phyloP scores from a whole-genome alignment of 805 yeast genomes.

The Ogataea haglerorum region DNA sequence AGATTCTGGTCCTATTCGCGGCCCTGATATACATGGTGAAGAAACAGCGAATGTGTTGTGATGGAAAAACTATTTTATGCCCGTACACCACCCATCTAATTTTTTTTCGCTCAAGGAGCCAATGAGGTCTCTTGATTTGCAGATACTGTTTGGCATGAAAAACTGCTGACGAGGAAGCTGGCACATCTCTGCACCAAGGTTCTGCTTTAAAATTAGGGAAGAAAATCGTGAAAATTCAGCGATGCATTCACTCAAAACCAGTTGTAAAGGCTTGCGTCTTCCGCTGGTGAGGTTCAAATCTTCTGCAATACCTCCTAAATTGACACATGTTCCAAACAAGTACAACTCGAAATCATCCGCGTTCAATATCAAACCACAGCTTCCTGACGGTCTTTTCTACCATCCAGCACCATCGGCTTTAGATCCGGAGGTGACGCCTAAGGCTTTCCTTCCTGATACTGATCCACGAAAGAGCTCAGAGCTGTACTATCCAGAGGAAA shows the following conservation, averaged over 20 bases:
- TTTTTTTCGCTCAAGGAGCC: slow-evolving; percentile 1
- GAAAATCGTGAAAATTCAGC: slow-evolving; percentile 3
- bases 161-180: not conserved
- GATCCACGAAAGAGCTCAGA: slow-evolving; percentile 30
- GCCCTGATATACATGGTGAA: slow-evolving; percentile 54
- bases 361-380: slow-evolving; percentile 33
- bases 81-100: slow-evolving; percentile 4
- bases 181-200: slow-evolving; percentile 10
- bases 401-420: slow-evolving; percentile 37
- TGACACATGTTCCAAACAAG: slow-evolving; percentile 35
- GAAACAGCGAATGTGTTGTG: not conserved
- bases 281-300: slow-evolving; percentile 11
- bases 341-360: slow-evolving; percentile 36
- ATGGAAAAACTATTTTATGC: slow-evolving; percentile 3
- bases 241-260: slow-evolving; percentile 1
- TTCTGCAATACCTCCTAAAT: slow-evolving; percentile 19
- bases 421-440: slow-evolving; percentile 34
- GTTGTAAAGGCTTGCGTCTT: not conserved
- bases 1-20: slow-evolving; percentile 50
- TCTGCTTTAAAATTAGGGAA: not conserved
- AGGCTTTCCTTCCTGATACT: slow-evolving; percentile 31
- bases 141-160: not conserved
- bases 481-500: slow-evolving; percentile 28
- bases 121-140: slow-evolving; percentile 3
- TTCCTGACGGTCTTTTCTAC: slow-evolving; percentile 34